Percentiles rank a stretch among this genome's conserved stretches.
phyloP scores from a whole-genome alignment of 352 stramenopile genomes.

The Lagenidium giganteum region DNA sequence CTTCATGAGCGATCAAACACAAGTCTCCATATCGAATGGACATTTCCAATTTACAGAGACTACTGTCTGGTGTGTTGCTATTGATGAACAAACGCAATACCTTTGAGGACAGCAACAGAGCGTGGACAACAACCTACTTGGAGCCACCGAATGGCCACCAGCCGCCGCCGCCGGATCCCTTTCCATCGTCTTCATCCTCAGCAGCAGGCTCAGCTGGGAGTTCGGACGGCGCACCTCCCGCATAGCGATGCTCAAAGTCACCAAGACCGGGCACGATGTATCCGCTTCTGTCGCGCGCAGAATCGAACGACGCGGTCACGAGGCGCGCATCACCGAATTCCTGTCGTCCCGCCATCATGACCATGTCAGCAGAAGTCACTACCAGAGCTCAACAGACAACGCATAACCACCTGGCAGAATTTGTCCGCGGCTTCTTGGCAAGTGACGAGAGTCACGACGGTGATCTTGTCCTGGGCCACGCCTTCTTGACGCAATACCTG shows the following conservation, averaged over 20 bases:
- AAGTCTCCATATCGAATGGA: too few species aligned
- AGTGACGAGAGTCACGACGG: slow-evolving; percentile 74
- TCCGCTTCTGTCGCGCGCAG: slow-evolving; percentile 42
- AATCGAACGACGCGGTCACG: slow-evolving; percentile 76
- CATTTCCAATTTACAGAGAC: too few species aligned
- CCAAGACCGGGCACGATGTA: slow-evolving; percentile 72
- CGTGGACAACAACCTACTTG: slow-evolving; percentile 11
- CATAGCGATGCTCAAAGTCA: slow-evolving; percentile 71
- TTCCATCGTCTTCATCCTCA: slow-evolving; percentile 21
- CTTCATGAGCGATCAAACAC: too few species aligned
- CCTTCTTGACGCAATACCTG: slow-evolving; percentile 69
- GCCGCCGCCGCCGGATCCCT: slow-evolving; percentile 10
- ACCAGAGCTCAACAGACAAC: neutral
- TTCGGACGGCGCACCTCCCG: slow-evolving; percentile 26
- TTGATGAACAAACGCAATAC: too few species aligned
- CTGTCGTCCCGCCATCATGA: slow-evolving; percentile 10
- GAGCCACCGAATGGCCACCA: slow-evolving; percentile 31
- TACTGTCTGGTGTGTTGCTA: slow-evolving; percentile 6
- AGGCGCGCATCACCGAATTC: slow-evolving; percentile 66
- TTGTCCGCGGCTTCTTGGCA: slow-evolving; percentile 71
- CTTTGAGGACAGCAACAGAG: too few species aligned
- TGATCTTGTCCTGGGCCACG: slow-evolving; percentile 74
- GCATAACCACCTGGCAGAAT: slow-evolving; percentile 53
- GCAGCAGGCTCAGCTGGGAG: slow-evolving; percentile 27
- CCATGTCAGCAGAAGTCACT: neutral